Evolutionary conservation across 1,284 basidiomycete genomes (phyloP), one percentile per base, ranked within the genome.

Genomic region (Mrakiaceae sp.): DNA sequence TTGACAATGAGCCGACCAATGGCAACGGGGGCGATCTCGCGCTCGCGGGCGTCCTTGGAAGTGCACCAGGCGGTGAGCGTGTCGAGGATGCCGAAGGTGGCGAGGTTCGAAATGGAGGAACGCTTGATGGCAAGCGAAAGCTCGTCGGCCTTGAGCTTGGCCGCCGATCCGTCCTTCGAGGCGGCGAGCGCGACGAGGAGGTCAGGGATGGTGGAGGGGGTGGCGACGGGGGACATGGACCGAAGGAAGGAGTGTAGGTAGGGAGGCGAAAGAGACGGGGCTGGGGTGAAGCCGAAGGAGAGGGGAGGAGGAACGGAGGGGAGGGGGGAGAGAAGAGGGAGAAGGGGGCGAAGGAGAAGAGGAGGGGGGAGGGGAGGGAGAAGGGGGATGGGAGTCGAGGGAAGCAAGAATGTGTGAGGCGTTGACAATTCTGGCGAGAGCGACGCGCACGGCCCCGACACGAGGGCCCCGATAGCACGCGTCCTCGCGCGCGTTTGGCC

Each of bases 1-100:
- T 85, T 81, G 63, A 79, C 81, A 55, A 86, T 84, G 14, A 93
- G 76, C 8, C 90, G 87, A 71, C 88, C 85, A 74, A 91, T 86
- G 10, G 85, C 89, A 67, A 97, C 86, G 48, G 88, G 86, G 12
- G 88, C 88, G 14, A 88, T 90, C 80, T 97, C 93, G 69, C 93
- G 87, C 77, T 96, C 94, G 74, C 86, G 92, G 57, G 87, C 89
- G 40, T 87, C 90, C 78, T 92, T 92, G 76, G 92, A 92, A 67
- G 82, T 83, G 27, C 89, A 85, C 78, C 88, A 93, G 27, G 75
- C 70, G 62, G 87, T 81, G 62, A 93, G 79, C 49, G 84, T 82
- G 64, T 82, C 79, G 57, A 91, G 76, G 55, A 93, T 77, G 58
- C 81, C 76, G 69, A 78, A 75, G 68, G 69, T 88, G 86, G 78